Conservation (phyloP, 805 yeast species). For the Saturnispora galanensis region DNA sequence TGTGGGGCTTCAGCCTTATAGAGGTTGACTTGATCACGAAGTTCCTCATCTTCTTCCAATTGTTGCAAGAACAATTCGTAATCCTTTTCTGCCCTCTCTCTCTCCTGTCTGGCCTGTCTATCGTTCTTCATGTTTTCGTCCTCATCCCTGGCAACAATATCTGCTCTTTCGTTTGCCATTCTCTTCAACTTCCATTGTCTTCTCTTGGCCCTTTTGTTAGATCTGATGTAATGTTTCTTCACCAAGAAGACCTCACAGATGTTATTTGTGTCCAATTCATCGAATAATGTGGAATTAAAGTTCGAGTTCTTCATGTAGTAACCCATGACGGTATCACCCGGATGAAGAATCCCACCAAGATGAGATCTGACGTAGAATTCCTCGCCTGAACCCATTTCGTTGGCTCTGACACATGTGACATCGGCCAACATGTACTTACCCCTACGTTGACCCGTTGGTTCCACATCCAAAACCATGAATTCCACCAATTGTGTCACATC, state of each 20-base stretch:
- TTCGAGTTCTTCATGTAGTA: conserved; percentile 79
- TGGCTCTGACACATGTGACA: conserved; percentile 78
- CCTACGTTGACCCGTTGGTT: conserved; percentile 70
- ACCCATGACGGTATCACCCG: conserved; percentile 94
- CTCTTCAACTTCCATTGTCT: conserved; percentile 90
- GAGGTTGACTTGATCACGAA: conserved; percentile 81
- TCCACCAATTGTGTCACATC: conserved; percentile 72
- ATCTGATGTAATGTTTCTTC: conserved; percentile 81
- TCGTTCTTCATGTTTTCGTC: conserved; percentile 34
- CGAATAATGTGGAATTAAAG: conserved; percentile 83
- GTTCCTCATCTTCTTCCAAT: conserved; percentile 91
- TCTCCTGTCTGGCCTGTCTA: conserved; percentile 77
- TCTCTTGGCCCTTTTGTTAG: conserved; percentile 62
- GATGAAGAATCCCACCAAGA: conserved; percentile 87
- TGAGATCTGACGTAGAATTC: conserved; percentile 83
- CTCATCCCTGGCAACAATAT: conserved; percentile 50
- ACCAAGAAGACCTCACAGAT: conserved; percentile 81
- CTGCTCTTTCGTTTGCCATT: conserved; percentile 94
- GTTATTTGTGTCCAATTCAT: conserved; percentile 49
- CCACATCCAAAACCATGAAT: conserved; percentile 87
- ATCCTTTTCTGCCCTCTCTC: conserved; percentile 87
- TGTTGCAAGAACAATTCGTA: conserved; percentile 94
- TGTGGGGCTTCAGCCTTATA: conserved; percentile 48
- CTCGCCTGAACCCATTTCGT: conserved; percentile 74
- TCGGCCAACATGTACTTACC: conserved; percentile 84